A percentile compares a stretch with the other conserved stretches of the same genome.
Evolutionary conservation across 192 early-diverging fungal genomes (phyloP).

Genomic region (Umbelopsis ramanniana): DNA sequence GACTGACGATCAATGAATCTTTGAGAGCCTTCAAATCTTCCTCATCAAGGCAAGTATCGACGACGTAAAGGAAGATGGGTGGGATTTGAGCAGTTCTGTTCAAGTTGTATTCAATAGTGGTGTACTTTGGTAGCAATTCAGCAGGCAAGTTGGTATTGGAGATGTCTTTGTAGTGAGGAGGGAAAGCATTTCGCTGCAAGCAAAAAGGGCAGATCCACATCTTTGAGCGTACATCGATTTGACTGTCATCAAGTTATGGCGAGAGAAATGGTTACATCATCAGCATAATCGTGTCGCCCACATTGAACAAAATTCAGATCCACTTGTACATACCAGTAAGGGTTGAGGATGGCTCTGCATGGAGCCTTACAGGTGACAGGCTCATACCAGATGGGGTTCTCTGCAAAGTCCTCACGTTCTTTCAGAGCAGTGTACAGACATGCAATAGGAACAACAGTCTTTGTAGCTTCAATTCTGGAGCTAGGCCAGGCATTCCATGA

Average conservation of each 20-base stretch:
- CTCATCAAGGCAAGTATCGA: slow-evolving; percentile 96
- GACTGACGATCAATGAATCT: slow-evolving; percentile 87
- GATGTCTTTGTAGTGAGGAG: slow-evolving; percentile 97
- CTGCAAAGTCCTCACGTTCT: slow-evolving; percentile 80
- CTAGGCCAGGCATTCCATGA: slow-evolving; percentile 98
- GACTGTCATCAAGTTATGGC: slow-evolving; percentile 52
- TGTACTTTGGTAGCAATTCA: slow-evolving; percentile 89
- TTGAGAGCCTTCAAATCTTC: slow-evolving; percentile 96
- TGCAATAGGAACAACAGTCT: slow-evolving; percentile 92
- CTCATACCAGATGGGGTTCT: slow-evolving; percentile 88
- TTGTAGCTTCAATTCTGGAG: slow-evolving; percentile 92
- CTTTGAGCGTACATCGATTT: slow-evolving; percentile 94
- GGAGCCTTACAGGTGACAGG: slow-evolving; percentile 97
- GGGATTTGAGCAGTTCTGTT: slow-evolving; percentile 84
- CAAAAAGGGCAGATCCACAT: slow-evolving; percentile 99
- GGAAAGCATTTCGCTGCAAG: slow-evolving; percentile 94
- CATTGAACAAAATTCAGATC: not conserved
- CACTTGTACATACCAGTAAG: slow-evolving; percentile 80
- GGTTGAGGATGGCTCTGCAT: slow-evolving; percentile 95
- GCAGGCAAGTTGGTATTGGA: slow-evolving; percentile 89
- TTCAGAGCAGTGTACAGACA: slow-evolving; percentile 94
- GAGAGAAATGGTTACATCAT: slow-evolving; percentile 1
- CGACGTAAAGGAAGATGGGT: slow-evolving; percentile 95
- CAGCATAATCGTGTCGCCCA: too few relatives aligned
- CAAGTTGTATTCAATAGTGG: slow-evolving; percentile 96